Conservation (phyloP, 345 rosid genomes). For the Citrus trifoliata region DNA sequence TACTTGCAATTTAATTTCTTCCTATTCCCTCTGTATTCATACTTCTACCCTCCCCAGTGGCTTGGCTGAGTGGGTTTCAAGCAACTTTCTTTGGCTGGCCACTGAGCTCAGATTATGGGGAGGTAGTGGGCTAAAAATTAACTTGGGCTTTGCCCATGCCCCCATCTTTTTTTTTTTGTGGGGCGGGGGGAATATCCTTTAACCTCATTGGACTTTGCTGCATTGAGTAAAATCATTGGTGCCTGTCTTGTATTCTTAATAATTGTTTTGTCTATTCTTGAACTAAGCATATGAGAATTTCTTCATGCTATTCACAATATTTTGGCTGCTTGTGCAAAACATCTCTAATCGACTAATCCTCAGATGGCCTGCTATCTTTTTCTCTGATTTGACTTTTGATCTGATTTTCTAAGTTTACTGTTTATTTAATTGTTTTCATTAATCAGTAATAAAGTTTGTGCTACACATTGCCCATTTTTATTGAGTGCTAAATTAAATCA, state of each 20-base stretch:
- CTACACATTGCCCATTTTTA: not conserved
- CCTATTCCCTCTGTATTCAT: not conserved
- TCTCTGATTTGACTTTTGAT: not conserved
- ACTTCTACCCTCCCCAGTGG: not conserved
- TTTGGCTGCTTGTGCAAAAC: not conserved
- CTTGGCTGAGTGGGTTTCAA: too few relatives aligned
- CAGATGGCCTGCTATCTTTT: not conserved
- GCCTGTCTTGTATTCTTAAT: not conserved
- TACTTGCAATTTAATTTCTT: not conserved
- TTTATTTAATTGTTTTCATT: not conserved
- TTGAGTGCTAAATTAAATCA: not conserved
- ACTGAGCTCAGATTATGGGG: too few relatives aligned
- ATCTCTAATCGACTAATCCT: not conserved
- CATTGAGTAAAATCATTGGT: not conserved
- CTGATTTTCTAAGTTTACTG: not conserved
- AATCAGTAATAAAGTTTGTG: not conserved
- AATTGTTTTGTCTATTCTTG: not conserved
- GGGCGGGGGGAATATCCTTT: too few relatives aligned
- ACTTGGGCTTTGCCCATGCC: too few relatives aligned
- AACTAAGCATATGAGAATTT: not conserved
- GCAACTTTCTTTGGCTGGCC: too few relatives aligned
- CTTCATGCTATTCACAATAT: not conserved
- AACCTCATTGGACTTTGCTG: not conserved
- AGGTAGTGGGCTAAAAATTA: too few relatives aligned
- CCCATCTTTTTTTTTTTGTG: too few relatives aligned